A percentile compares a stretch with the other conserved stretches of the same genome.
These are phyloP conservation scores for Puccinia hordei DNA, from an alignment of 1,284 basidiomycete genomes.

Conservation along the genomic window DNA sequence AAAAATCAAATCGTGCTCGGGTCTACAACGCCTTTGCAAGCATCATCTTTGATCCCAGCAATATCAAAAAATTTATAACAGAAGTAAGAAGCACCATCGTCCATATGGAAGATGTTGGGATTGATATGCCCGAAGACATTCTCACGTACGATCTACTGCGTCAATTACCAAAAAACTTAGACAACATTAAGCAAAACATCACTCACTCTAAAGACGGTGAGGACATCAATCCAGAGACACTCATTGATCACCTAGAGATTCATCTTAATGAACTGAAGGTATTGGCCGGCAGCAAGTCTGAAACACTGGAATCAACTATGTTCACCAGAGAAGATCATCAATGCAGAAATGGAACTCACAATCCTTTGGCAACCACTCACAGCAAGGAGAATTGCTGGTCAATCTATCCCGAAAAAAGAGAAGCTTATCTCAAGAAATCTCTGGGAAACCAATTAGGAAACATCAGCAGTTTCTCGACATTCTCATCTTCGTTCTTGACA, in stretches of 20 bases:
- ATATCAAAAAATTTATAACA: too few relatives aligned
- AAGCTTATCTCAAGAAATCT: too few relatives aligned
- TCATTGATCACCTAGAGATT: not conserved
- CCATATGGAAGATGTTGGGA: not conserved
- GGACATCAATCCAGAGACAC: not conserved
- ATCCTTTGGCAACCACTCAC: too few relatives aligned
- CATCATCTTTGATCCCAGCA: too few relatives aligned
- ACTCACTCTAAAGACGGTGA: slow-evolving; percentile 16
- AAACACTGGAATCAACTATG: not conserved
- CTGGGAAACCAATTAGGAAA: too few relatives aligned
- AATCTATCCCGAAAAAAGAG: too few relatives aligned
- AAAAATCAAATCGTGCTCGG: not conserved
- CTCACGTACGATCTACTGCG: not conserved
- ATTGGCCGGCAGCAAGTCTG: not conserved
- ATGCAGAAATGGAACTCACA: too few relatives aligned
- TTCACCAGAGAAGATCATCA: too few relatives aligned
- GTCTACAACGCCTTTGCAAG: not conserved
- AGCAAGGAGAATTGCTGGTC: too few relatives aligned
- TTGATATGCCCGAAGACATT: not conserved
- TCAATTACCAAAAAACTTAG: too few relatives aligned
- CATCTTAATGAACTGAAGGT: slow-evolving; percentile 12
- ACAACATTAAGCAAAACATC: slow-evolving; percentile 6
- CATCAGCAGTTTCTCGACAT: too few relatives aligned
- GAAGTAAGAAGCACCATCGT: not conserved
- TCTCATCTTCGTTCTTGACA: too few relatives aligned